A percentile compares a stretch with the other conserved stretches of the same genome.
phyloP scores from a whole-genome alignment of 441 rosid genomes.

The Sinapis alba region DNA sequence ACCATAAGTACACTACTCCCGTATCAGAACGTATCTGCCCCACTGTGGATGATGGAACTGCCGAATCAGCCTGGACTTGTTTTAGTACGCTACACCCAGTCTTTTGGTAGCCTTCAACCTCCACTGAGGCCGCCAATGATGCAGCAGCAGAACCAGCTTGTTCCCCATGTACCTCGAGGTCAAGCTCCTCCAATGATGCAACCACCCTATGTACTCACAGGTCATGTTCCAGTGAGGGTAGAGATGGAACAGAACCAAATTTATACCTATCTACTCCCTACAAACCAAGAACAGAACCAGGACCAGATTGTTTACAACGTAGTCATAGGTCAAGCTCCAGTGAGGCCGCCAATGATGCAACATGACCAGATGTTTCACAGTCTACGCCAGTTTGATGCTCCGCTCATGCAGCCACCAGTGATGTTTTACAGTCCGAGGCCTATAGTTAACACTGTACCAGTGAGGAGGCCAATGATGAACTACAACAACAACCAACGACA shows the following conservation, averaged over 20 bases:
- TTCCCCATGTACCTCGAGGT: too few relatives aligned
- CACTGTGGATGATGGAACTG: too few relatives aligned
- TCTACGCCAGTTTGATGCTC: background rate
- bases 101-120: too few relatives aligned
- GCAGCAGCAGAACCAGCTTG: too few relatives aligned
- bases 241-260: too few relatives aligned
- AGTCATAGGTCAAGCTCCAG: background rate
- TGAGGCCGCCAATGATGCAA: background rate
- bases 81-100: too few relatives aligned
- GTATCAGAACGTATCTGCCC: background rate
- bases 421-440: background rate
- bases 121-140: too few relatives aligned
- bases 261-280: too few relatives aligned
- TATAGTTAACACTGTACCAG: background rate
- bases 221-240: background rate
- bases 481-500: background rate
- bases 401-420: background rate
- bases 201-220: too few relatives aligned
- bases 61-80: too few relatives aligned
- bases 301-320: background rate
- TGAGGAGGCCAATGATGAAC: background rate
- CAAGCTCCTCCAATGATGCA: too few relatives aligned
- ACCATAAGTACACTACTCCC: background rate
- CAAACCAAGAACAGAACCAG: background rate
- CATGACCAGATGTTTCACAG: background rate